Percentiles rank a stretch among this genome's conserved stretches.
These are phyloP conservation scores for Aspergillus texensis DNA, from an alignment of 2,329 filamentous ascomycete genomes.

Conservation along the genomic window DNA sequence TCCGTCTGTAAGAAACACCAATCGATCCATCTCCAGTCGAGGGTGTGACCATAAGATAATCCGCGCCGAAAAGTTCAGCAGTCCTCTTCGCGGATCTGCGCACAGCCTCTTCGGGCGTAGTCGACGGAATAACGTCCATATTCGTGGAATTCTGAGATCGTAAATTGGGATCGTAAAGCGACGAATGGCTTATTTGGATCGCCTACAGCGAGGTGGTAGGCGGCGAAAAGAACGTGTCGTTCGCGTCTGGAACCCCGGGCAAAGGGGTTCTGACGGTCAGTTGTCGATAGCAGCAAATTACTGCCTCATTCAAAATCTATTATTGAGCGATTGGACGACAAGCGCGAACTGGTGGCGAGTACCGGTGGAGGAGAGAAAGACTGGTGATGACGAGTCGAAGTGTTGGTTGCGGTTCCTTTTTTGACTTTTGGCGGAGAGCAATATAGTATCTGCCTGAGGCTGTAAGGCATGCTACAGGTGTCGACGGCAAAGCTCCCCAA, in stretches of 20 bases:
- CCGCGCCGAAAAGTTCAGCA: constrained; percentile 50
- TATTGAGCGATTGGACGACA: neutral
- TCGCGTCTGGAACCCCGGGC: constrained; percentile 21
- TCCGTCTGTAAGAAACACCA: constrained; percentile 48
- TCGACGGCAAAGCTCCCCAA: constrained; percentile 13
- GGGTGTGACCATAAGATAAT: constrained; percentile 49
- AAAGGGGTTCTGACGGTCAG: constrained; percentile 1
- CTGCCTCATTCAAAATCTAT: neutral
- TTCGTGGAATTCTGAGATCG: constrained; percentile 7
- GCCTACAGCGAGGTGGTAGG: neutral
- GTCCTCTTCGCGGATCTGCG: constrained; percentile 50
- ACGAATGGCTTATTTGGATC: neutral
- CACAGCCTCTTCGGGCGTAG: constrained; percentile 40
- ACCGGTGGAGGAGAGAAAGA: neutral
- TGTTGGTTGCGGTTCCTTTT: constrained; percentile 12
- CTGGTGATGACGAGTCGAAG: constrained; percentile 3
- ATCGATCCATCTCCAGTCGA: constrained; percentile 48
- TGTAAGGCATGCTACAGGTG: constrained; percentile 13
- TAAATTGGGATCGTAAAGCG: constrained; percentile 2
- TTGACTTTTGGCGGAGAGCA: constrained; percentile 20
- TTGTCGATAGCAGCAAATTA: neutral
- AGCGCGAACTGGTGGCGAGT: neutral
- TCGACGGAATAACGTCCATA: constrained; percentile 37
- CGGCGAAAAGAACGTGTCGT: constrained; percentile 14
- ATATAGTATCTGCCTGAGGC: constrained; percentile 24